A percentile compares a stretch with the other conserved stretches of the same genome.
phyloP scores from a whole-genome alignment of 345 rosid genomes.

The Triadica sebifera region DNA sequence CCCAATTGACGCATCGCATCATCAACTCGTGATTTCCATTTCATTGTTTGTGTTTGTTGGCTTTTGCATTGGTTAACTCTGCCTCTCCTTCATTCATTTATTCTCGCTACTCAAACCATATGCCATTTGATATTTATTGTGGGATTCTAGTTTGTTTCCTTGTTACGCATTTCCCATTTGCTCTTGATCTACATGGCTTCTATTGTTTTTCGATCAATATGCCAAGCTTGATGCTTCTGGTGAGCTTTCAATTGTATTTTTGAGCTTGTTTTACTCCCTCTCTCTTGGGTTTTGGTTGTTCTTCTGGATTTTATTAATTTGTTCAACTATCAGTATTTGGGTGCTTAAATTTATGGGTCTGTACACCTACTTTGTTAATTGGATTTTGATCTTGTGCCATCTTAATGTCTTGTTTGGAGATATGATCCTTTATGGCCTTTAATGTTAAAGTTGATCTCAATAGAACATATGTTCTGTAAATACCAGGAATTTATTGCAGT shows the following conservation, averaged over 20 bases:
- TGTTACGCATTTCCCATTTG: too few relatives aligned
- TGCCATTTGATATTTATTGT: too few relatives aligned
- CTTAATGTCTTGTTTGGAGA: not conserved
- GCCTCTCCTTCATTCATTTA: not conserved
- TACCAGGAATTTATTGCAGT: not conserved
- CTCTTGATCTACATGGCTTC: too few relatives aligned
- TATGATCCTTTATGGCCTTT: not conserved
- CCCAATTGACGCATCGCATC: not conserved
- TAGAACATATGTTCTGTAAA: not conserved
- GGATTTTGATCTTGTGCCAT: not conserved
- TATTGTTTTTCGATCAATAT: too few relatives aligned
- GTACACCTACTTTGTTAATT: not conserved
- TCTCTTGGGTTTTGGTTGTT: not conserved
- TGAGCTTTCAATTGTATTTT: slow-evolving; percentile 10
- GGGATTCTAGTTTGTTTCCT: too few relatives aligned
- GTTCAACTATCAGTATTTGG: not conserved
- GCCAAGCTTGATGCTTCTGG: not conserved
- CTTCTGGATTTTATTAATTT: not conserved
- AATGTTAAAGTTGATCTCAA: not conserved
- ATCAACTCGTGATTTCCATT: too few relatives aligned
- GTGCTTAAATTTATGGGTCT: not conserved
- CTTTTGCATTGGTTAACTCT: not conserved
- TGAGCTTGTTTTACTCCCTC: not conserved
- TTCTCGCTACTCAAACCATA: too few relatives aligned
- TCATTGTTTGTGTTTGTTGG: not conserved